Evolutionary conservation across 2,329 filamentous ascomycete species (phyloP).

Genomic region (Volutella citrinella): DNA sequence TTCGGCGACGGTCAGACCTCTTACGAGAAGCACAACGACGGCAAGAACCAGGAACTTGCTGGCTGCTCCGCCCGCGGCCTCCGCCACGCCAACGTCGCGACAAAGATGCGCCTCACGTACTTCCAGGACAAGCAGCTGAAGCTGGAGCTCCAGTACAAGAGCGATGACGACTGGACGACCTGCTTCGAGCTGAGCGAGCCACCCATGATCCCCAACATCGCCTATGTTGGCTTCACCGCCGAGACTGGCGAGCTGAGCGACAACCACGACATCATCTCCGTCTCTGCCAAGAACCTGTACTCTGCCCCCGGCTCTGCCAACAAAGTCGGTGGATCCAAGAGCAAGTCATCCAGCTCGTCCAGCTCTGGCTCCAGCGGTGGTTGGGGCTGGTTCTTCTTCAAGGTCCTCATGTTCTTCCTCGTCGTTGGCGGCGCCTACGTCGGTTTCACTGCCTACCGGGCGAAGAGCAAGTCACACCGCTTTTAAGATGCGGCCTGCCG

Average conservation of each 20-base stretch:
- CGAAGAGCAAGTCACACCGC: slow-evolving; percentile 58
- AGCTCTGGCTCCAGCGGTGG: slow-evolving; percentile 37
- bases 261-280: slow-evolving; percentile 93
- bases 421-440: slow-evolving; percentile 74
- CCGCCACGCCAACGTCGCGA: slow-evolving; percentile 74
- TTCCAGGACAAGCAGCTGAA: slow-evolving; percentile 93
- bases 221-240: slow-evolving; percentile 74
- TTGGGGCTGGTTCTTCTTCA: slow-evolving; percentile 68
- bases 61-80: slow-evolving; percentile 94
- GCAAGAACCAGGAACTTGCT: slow-evolving; percentile 87
- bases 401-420: slow-evolving; percentile 73
- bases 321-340: slow-evolving; percentile 30
- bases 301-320: slow-evolving; percentile 50
- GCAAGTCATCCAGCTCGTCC: slow-evolving; percentile 32
- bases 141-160: slow-evolving; percentile 92
- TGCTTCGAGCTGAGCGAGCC: slow-evolving; percentile 77
- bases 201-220: slow-evolving; percentile 74
- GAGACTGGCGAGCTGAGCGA: slow-evolving; percentile 96
- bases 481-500: slow-evolving; percentile 51
- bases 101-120: slow-evolving; percentile 86
- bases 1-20: slow-evolving; percentile 82
- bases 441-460: slow-evolving; percentile 79
- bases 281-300: slow-evolving; percentile 88
- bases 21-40: slow-evolving; percentile 93
- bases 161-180: slow-evolving; percentile 78